Conservation (phyloP, 2,329 filamentous ascomycete species). For the Cadophora malorum region DNA sequence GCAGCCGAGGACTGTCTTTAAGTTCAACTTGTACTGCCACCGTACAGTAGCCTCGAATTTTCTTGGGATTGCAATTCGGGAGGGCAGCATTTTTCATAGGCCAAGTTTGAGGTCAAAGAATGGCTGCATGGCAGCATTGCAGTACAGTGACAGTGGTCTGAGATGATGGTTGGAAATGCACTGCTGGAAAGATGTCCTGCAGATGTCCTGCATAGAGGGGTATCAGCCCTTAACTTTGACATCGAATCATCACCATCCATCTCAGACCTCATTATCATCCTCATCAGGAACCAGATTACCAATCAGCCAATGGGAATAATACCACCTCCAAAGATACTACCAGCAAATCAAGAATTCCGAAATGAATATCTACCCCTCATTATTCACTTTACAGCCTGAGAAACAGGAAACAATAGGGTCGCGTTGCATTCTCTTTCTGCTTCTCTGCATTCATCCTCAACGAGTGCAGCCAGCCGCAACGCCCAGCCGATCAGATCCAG, state of each 20-base stretch:
- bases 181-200: slow-evolving; percentile 2
- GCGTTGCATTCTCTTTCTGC: slow-evolving; percentile 11
- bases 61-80: not conserved
- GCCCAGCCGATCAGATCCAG: slow-evolving; percentile 8
- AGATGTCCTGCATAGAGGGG: slow-evolving; percentile 16
- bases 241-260: slow-evolving; percentile 11
- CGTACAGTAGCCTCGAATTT: not conserved
- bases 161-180: not conserved
- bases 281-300: slow-evolving; percentile 11
- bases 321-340: not conserved
- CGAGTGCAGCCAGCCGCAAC: slow-evolving; percentile 12
- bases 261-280: not conserved
- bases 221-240: slow-evolving; percentile 2
- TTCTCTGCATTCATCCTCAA: slow-evolving; percentile 11
- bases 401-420: not conserved
- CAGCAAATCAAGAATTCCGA: not conserved
- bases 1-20: not conserved
- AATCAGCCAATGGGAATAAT: slow-evolving; percentile 3
- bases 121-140: not conserved
- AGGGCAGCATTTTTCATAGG: not conserved
- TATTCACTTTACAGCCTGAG: not conserved
- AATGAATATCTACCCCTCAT: not conserved
- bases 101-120: not conserved
- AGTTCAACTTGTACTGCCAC: not conserved
- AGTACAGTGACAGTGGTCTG: not conserved